Evolutionary conservation across 2,329 filamentous ascomycete species (phyloP), one percentile per base, ranked within the genome.

Genomic region (Aspergillus sojae): DNA sequence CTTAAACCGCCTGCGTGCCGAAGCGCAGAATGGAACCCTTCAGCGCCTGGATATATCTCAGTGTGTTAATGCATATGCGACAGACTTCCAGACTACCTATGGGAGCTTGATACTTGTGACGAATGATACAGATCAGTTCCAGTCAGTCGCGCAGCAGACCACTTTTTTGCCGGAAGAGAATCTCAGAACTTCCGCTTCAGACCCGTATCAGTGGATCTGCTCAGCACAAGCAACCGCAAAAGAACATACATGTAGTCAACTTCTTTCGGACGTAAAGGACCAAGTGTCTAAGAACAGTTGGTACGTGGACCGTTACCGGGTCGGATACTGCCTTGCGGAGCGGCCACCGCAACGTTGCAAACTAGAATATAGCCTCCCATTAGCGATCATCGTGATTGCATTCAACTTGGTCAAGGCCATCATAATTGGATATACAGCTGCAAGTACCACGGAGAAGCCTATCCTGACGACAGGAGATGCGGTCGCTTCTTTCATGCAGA

Each of bases 381-480:
- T 69, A 32, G 54, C 46, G 4, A 34, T 70, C 12, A 48, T 64
- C n/a, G 64, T 73, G 5, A 70, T 73, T 21, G 28, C 61, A 1
- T 67, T 65, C 41, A 74, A 71, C 45, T 12, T 67, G 0, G 34
- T 66, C 4, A 72, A 74, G 50, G 50, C 60, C 2, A 50, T 36
- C 10, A 41, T 52, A 9, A 30, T 57, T 12, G 32, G 52, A 19
- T 53, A 43, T 9, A 28, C n/a, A 14, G 41, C 65, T 3, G 36
- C 59, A 21, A 50, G 48, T 23, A 58, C 61, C 10, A 55, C 53
- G 23, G 62, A 66, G 5, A 26, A 58, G 12, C 70, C 75, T 11
- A 64, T 79, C 2, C 65, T 75, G 30, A 79, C 77, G 0, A 67
- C 75, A 2, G 78, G 78, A 6, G 78, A 80, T 64, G 76, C 74